Conservation (phyloP, 2,329 filamentous ascomycete genomes). For the Beauveria asiatica region DNA sequence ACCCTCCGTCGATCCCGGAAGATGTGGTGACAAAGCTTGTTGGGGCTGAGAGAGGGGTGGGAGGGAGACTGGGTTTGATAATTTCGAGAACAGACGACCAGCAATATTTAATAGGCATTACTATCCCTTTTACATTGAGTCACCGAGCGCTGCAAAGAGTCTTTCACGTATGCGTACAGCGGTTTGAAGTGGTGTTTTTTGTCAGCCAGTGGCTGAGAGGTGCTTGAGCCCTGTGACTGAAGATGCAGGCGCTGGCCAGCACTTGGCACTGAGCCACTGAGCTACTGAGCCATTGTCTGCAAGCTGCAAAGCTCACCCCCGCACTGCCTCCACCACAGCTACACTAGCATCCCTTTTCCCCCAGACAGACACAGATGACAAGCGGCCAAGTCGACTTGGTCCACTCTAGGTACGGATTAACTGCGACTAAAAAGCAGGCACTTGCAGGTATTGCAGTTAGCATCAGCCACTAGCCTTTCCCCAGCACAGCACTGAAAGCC, state of each 20-base stretch:
- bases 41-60: background rate
- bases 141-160: too few relatives aligned
- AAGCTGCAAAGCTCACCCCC: background rate
- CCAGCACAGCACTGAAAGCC: background rate
- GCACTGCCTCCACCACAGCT: slow-evolving; percentile 8
- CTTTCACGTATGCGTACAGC: background rate
- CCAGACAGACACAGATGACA: background rate
- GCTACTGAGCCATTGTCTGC: background rate
- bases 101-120: too few relatives aligned
- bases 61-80: too few relatives aligned
- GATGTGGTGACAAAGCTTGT: background rate
- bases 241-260: too few relatives aligned
- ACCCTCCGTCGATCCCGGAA: slow-evolving; percentile 1
- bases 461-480: background rate
- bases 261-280: background rate
- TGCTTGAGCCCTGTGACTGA: background rate
- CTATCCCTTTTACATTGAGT: too few relatives aligned
- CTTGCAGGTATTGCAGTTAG: background rate
- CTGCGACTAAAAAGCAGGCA: background rate
- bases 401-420: background rate
- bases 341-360: background rate
- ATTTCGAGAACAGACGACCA: too few relatives aligned
- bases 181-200: background rate
- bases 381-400: slow-evolving; percentile 1
- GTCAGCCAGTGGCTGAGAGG: too few relatives aligned